phyloP scores from a whole-genome alignment of 805 yeast genomes.

The Suhomyces kilbournensis region DNA sequence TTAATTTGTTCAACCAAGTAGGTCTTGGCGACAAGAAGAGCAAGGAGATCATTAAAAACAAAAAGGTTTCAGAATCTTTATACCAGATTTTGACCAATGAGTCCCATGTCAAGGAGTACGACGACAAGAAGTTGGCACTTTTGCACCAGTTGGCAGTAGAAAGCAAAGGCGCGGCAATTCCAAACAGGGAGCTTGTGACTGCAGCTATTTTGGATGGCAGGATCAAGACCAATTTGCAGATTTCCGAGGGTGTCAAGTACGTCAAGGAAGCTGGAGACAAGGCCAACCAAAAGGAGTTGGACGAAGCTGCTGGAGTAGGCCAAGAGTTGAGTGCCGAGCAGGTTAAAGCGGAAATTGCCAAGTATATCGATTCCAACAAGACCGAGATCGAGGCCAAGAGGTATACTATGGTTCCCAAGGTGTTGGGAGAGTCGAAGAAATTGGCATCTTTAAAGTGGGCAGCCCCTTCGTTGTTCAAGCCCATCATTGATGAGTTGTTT shows the following conservation, averaged over 20 bases:
- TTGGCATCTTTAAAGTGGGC: conserved; percentile 88
- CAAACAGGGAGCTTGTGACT: conserved; percentile 51
- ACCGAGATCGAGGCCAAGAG: conserved; percentile 66
- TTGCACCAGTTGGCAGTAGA: conserved; percentile 77
- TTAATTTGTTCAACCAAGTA: conserved; percentile 38
- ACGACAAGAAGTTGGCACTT: conserved; percentile 59
- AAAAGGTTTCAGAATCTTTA: conserved; percentile 74
- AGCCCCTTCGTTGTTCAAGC: conserved; percentile 80
- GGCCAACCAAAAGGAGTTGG: conserved; percentile 50
- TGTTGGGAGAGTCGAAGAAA: conserved; percentile 73
- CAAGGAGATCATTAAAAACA: conserved; percentile 79
- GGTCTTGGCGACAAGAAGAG: conserved; percentile 75
- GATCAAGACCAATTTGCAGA: conserved; percentile 66
- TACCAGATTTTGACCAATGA: conserved; percentile 54
- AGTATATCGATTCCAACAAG: conserved; percentile 58
- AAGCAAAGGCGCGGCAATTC: conserved; percentile 55
- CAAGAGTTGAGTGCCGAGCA: conserved; percentile 64
- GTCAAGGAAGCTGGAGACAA: conserved; percentile 48
- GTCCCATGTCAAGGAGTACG: conserved; percentile 33
- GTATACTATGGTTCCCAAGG: conserved; percentile 72
- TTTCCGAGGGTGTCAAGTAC: conserved; percentile 78
- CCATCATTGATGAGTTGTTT: conserved; percentile 77
- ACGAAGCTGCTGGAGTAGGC: conserved; percentile 76
- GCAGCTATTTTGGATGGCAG: conserved; percentile 63
- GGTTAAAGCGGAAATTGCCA: conserved; percentile 53